Percentiles rank a stretch among this genome's conserved stretches.
phyloP scores from a whole-genome alignment of 768 basidiomycete genomes.

The Holtermannia corniformis region DNA sequence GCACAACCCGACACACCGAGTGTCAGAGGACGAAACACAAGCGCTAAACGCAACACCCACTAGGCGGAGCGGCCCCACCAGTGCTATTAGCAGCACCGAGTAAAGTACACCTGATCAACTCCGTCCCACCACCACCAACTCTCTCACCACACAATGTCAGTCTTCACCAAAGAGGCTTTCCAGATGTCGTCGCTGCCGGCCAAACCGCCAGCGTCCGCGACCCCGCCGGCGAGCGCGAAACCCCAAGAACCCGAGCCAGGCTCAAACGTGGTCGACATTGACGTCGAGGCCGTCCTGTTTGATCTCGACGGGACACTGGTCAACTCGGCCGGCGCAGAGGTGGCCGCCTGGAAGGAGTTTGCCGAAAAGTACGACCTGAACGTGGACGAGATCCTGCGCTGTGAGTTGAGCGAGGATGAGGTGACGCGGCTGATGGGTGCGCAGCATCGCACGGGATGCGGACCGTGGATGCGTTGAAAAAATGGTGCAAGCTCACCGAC shows the following conservation, averaged over 20 bases:
- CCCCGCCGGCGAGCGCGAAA: conserved; percentile 16
- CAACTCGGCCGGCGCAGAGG: conserved; percentile 72
- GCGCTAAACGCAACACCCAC: no score
- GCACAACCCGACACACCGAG: no score
- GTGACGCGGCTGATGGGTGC: background rate
- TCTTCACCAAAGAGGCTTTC: conserved; percentile 40
- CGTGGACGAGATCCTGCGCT: conserved; percentile 37
- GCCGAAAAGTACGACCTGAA: conserved; percentile 49
- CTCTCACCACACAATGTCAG: conserved; percentile 30
- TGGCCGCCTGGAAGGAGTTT: conserved; percentile 66
- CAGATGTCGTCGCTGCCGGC: conserved; percentile 34
- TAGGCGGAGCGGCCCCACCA: no score
- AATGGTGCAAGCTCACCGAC: conserved; percentile 58
- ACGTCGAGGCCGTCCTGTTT: conserved; percentile 32
- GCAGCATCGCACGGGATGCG: conserved; percentile 64
- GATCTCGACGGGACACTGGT: conserved; percentile 50
- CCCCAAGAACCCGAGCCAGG: conserved; percentile 25
- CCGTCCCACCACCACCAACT: conserved; percentile 7
- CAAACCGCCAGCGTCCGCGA: conserved; percentile 18
- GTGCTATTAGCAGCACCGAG: no score
- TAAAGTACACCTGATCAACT: no score
- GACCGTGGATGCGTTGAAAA: conserved; percentile 63
- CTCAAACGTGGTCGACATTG: conserved; percentile 36
- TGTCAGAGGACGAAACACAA: no score
- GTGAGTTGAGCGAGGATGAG: conserved; percentile 13